Conservation (phyloP, 768 basidiomycete genomes). For the Termitomyces sp. region DNA sequence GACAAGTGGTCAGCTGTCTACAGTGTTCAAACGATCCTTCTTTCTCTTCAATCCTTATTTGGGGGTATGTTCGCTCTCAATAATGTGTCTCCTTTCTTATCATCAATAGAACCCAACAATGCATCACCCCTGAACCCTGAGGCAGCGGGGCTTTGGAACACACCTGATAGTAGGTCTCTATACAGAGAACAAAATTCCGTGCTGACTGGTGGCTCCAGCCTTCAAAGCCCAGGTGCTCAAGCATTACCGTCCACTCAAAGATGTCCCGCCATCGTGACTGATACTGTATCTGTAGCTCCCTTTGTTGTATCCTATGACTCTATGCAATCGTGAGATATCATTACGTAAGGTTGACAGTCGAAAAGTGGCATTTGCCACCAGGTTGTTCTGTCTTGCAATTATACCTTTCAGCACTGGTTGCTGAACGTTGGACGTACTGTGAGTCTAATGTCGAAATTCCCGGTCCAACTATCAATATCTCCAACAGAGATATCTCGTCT, state of each 20-base stretch:
- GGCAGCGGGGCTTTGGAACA: constrained; percentile 78
- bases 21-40: constrained; percentile 84
- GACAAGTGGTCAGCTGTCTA: constrained; percentile 95
- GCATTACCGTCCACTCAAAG: constrained; percentile 58
- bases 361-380: background rate
- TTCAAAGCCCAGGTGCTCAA: constrained; percentile 72
- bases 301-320: constrained; percentile 4
- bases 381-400: background rate
- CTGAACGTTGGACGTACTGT: constrained; percentile 7
- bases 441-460: background rate
- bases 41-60: constrained; percentile 84
- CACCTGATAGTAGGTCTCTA: constrained; percentile 48
- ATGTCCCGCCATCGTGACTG: constrained; percentile 24
- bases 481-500: background rate
- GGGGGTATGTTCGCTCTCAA: constrained; percentile 65
- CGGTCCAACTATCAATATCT: background rate
- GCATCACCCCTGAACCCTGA: constrained; percentile 87
- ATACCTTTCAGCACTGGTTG: constrained; percentile 15
- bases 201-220: constrained; percentile 31
- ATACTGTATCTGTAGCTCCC: constrained; percentile 14
- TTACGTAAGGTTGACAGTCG: constrained; percentile 3
- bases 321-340: background rate
- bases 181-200: background rate
- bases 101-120: constrained; percentile 79
- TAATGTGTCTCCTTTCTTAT: background rate